phyloP scores from a whole-genome alignment of 2,329 filamentous ascomycete species.

The Calycina herbarum region DNA sequence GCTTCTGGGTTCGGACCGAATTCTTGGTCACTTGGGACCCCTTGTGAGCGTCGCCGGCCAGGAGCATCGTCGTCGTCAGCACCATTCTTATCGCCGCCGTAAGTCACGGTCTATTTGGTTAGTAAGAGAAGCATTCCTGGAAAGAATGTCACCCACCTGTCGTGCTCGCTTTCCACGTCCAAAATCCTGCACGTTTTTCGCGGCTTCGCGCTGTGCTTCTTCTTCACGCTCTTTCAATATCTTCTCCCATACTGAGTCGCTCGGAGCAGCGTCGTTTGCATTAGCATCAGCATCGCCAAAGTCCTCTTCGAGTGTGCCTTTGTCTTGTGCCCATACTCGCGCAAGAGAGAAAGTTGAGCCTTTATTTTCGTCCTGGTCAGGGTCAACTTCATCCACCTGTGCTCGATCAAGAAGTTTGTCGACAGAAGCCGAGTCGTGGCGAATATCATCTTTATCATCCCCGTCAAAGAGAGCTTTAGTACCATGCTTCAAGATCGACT shows the following conservation, averaged over 20 bases:
- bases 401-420: slow-evolving; percentile 89
- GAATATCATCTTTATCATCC: slow-evolving; percentile 69
- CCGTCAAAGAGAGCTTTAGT: slow-evolving; percentile 84
- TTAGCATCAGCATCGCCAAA: slow-evolving; percentile 54
- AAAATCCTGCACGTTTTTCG: slow-evolving; percentile 68
- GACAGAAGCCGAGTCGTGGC: slow-evolving; percentile 79
- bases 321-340: slow-evolving; percentile 87
- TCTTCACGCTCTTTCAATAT: slow-evolving; percentile 83
- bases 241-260: slow-evolving; percentile 80
- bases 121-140: not conserved
- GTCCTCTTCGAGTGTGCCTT: slow-evolving; percentile 64
- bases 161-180: slow-evolving; percentile 73
- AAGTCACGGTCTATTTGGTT: slow-evolving; percentile 10
- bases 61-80: slow-evolving; percentile 18
- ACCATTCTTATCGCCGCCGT: slow-evolving; percentile 17
- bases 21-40: slow-evolving; percentile 18
- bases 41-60: slow-evolving; percentile 1
- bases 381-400: slow-evolving; percentile 70
- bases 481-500: slow-evolving; percentile 84
- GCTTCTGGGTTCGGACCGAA: slow-evolving; percentile 15
- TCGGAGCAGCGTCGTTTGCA: slow-evolving; percentile 49
- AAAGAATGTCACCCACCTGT: slow-evolving; percentile 28
- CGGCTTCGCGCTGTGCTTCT: slow-evolving; percentile 71
- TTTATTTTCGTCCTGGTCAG: slow-evolving; percentile 60
- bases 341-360: slow-evolving; percentile 88